phyloP scores from a whole-genome alignment of 2,329 filamentous ascomycete species.

The Hypocreales sp. region DNA sequence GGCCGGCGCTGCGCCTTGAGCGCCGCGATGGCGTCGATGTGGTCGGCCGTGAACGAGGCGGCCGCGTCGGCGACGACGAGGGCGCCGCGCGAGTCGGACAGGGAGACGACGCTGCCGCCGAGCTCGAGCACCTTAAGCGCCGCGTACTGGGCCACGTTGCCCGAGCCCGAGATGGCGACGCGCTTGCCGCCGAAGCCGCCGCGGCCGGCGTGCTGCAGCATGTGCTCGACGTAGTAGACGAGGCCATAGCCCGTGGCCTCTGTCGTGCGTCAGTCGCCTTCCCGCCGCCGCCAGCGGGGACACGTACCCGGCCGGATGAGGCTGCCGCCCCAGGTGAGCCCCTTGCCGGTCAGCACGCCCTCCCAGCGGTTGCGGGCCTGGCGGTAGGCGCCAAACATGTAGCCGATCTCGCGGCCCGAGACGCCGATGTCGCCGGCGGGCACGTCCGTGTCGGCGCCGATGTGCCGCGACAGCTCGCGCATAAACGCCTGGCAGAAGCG shows the following conservation, averaged over 20 bases:
- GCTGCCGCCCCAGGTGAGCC: slow-evolving; percentile 78
- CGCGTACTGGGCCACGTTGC: slow-evolving; percentile 96
- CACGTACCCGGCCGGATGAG: slow-evolving; percentile 64
- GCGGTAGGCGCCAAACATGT: slow-evolving; percentile 88
- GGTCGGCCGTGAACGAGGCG: slow-evolving; percentile 56
- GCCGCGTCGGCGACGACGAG: slow-evolving; percentile 58
- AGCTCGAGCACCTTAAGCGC: slow-evolving; percentile 95
- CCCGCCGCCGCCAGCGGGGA: background rate
- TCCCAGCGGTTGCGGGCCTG: slow-evolving; percentile 81
- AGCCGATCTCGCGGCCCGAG: slow-evolving; percentile 81
- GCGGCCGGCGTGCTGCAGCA: slow-evolving; percentile 82
- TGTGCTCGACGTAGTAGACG: slow-evolving; percentile 91
- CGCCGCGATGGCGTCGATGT: slow-evolving; percentile 62
- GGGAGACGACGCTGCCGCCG: slow-evolving; percentile 78
- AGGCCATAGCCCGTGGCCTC: slow-evolving; percentile 96
- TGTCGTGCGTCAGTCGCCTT: slow-evolving; percentile 8
- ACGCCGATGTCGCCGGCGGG: slow-evolving; percentile 97
- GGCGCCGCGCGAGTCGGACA: slow-evolving; percentile 82
- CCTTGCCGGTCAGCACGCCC: slow-evolving; percentile 93
- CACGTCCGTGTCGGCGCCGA: slow-evolving; percentile 89
- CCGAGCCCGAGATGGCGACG: slow-evolving; percentile 89
- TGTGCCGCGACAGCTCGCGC: slow-evolving; percentile 89
- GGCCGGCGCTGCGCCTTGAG: slow-evolving; percentile 81
- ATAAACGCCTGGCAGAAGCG: slow-evolving; percentile 95
- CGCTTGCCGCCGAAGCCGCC: slow-evolving; percentile 82